These are phyloP conservation scores for Serendipita sp. DNA, from an alignment of 768 basidiomycete genomes.

Conservation along the genomic window DNA sequence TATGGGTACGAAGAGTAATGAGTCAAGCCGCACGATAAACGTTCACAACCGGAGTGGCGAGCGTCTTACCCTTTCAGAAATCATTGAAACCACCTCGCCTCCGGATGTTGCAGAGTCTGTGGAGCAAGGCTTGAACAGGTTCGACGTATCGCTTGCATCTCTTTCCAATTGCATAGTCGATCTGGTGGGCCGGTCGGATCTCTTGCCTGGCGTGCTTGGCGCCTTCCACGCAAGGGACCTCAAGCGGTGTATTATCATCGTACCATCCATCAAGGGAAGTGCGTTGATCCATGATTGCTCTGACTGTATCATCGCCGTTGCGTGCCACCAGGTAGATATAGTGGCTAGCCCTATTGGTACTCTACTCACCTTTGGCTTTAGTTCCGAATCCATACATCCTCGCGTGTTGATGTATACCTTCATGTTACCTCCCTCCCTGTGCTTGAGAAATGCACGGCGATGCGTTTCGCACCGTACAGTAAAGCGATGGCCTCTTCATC, in stretches of 20 bases:
- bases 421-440: slow-evolving; percentile 54
- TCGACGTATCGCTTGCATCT: slow-evolving; percentile 49
- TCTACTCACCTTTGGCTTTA: slow-evolving; percentile 18
- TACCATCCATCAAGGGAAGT: slow-evolving; percentile 54
- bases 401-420: slow-evolving; percentile 46
- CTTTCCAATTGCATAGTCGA: slow-evolving; percentile 58
- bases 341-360: not conserved
- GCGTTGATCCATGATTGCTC: slow-evolving; percentile 50
- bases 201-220: slow-evolving; percentile 14
- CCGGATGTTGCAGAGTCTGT: not conserved
- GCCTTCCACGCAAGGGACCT: slow-evolving; percentile 53
- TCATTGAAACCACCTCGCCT: not conserved
- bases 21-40: too few species aligned
- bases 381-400: slow-evolving; percentile 81
- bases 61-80: not conserved
- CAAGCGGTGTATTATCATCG: slow-evolving; percentile 42
- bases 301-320: slow-evolving; percentile 48
- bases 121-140: slow-evolving; percentile 10
- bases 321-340: slow-evolving; percentile 59
- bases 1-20: too few species aligned
- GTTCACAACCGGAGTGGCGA: slow-evolving; percentile 2
- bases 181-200: slow-evolving; percentile 28
- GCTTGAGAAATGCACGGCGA: slow-evolving; percentile 54
- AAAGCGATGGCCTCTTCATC: not conserved
- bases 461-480: slow-evolving; percentile 56